Base-by-base conservation (phyloP, 345 rosid species). In the Populus simonii region DNA sequence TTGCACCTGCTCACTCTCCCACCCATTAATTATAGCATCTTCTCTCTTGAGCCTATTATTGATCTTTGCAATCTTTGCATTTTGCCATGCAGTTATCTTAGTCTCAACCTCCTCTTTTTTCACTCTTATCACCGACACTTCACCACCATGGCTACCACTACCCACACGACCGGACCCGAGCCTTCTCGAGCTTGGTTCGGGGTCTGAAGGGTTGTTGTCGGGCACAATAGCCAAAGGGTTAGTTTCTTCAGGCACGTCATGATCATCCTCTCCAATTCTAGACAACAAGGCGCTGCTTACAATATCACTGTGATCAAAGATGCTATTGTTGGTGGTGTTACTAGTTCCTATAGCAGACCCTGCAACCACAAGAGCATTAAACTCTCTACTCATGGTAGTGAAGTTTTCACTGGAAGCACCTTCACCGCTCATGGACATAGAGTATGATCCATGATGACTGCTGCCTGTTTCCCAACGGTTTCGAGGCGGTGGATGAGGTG, bases 81-180 rank as follows among this genome's bases (percentile, higher is more conserved):
- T 96, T 80, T 93, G 92, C 98, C 98, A 96, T 39, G 99, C 99
- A n/a, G 80, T 74, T 83, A 93, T 93, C 92, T 96, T 96, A 3
- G 93, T 80, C 73, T 96, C 98, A 53, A 92, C 97, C 80, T 96
- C 99, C 74, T 96, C 99, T 76, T 87, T 90, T 86, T 93, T 96
- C 87, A 96, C 97, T 38, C 92, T 90, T 79, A 87, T 91, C 75
- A 93, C 93, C 66, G 94, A 86, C 23, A 84, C 77, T 84, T 72
- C 87, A 23, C 76, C 83, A 6, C 68, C 86, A 33, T 77, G 61
- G 25, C 81, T 79, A 27, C 74, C 71, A 18, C 25, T 25, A 45
- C n/a, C 76, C 59, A 22, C 65, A 49, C 68, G 86, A 8, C 66
- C 74, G 61, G 39, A 74, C 29, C 79, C 82, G 8, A 59, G 70